Percentiles rank a stretch among this genome's conserved stretches.
Conservation (phyloP, 768 basidiomycete species). For the Leccinellum luteum region DNA sequence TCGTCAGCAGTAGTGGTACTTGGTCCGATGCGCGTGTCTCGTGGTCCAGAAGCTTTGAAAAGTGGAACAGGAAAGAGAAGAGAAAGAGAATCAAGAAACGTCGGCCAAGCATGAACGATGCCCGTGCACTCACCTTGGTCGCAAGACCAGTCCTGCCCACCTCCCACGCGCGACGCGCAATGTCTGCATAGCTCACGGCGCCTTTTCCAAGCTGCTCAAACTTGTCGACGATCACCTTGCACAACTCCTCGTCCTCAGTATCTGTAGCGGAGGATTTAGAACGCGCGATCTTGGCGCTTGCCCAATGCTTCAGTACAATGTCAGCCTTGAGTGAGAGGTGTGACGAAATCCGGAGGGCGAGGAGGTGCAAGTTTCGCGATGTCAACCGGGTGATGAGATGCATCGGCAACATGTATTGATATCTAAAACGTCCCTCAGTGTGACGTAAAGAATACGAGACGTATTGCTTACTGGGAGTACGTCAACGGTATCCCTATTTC, state of each 20-base stretch:
- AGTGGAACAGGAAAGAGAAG: background rate
- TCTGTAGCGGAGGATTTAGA: conserved; percentile 62
- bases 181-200: conserved; percentile 90
- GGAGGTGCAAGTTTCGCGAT: conserved; percentile 83
- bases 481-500: conserved; percentile 94
- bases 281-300: conserved; percentile 82
- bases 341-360: conserved; percentile 86
- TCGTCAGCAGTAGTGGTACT: conserved; percentile 86
- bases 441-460: background rate
- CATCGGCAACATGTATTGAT: conserved; percentile 74
- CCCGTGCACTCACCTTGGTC: conserved; percentile 59
- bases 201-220: conserved; percentile 77
- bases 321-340: conserved; percentile 84
- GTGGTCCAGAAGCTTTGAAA: conserved; percentile 76
- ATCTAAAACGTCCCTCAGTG: conserved; percentile 46
- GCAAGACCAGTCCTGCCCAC: conserved; percentile 77
- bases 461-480: conserved; percentile 70
- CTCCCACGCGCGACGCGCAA: conserved; percentile 92
- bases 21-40: conserved; percentile 88
- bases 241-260: conserved; percentile 74
- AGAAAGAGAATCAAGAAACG: background rate
- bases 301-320: conserved; percentile 93
- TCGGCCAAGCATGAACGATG: background rate
- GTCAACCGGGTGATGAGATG: conserved; percentile 82
- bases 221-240: conserved; percentile 83